Evolutionary conservation across 164 flowering plant species (phyloP), one percentile per base, ranked within the genome.

Genomic region (Liquidambar formosana): DNA sequence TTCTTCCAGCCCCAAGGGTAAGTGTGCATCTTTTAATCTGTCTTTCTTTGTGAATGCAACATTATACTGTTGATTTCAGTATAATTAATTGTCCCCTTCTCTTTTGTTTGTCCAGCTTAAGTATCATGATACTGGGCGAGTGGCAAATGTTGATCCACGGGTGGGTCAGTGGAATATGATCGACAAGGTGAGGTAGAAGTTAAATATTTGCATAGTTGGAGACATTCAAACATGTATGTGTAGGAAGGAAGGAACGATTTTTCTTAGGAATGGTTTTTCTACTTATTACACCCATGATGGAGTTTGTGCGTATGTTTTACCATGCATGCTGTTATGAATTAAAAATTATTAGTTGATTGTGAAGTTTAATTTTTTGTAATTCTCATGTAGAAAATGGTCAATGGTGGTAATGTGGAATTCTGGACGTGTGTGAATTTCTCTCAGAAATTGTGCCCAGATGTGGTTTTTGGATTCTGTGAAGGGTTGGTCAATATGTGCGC

Each of bases 81-180:
- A 47, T 13, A 10, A 1, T 4, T 16, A 8, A 25, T 8, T 22
- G 21, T 10, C 19, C 5, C n/a, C 10, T 63, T 8, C 45, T 18
- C 9, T 13, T 33, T 33, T 2, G 41, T 33, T 33, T 2, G 41
- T 6, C 41, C 6, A 33, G 41, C 87, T 95, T 11, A 82, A 80
- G 41, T 33, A 33, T 33, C 41, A 33, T 33, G 41, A 33, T 33
- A 33, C 41, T 33, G 41, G 41, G 41, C 2, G 6, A 23, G 89
- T 89, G 26, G 9, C 57, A 9, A 67, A 27, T 22, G 82, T 85
- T 28, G 77, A 78, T 43, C 99, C 99, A 2, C 57, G 71, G 8
- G 79, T 84, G n/a, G 99, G 99, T 0, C 88, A 83, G 21, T 95
- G 99, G 99, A 95, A 93, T 41, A 93, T 95, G 99, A 93, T 88